phyloP scores from a whole-genome alignment of 1,284 basidiomycete species.

The Trametes pubescens region DNA sequence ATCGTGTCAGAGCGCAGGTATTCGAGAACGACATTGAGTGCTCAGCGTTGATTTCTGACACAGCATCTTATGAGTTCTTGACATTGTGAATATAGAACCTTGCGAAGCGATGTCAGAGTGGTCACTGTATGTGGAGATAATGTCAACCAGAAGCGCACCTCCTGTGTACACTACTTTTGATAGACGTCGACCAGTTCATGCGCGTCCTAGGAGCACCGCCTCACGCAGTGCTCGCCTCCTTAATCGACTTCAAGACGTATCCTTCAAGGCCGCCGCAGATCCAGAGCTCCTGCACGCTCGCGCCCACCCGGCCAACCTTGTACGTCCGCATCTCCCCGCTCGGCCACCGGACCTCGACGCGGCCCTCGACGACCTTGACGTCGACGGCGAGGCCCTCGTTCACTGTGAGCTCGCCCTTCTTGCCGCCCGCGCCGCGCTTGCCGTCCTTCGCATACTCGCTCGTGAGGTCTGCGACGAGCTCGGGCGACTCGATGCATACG shows the following conservation, averaged over 20 bases:
- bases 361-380: conserved; percentile 77
- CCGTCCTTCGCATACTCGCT: conserved; percentile 76
- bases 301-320: conserved; percentile 77
- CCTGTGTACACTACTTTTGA: conserved; percentile 17
- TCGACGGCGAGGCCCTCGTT: conserved; percentile 72
- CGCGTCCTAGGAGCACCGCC: not conserved
- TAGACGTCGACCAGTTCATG: not conserved
- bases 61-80: not conserved
- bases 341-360: conserved; percentile 59
- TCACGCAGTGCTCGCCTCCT: conserved; percentile 25
- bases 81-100: not conserved
- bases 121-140: not conserved
- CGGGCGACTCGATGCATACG: conserved; percentile 93
- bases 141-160: not conserved
- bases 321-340: conserved; percentile 65
- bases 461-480: conserved; percentile 89
- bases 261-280: conserved; percentile 83
- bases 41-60: not conserved
- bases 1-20: no score
- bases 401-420: conserved; percentile 83
- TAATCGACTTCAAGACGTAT: conserved; percentile 77
- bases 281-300: conserved; percentile 94
- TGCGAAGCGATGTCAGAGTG: not conserved
- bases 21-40: no score
- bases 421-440: conserved; percentile 78